Evolutionary conservation across 345 rosid genomes (phyloP).

Genomic region (Syzygium aromaticum): DNA sequence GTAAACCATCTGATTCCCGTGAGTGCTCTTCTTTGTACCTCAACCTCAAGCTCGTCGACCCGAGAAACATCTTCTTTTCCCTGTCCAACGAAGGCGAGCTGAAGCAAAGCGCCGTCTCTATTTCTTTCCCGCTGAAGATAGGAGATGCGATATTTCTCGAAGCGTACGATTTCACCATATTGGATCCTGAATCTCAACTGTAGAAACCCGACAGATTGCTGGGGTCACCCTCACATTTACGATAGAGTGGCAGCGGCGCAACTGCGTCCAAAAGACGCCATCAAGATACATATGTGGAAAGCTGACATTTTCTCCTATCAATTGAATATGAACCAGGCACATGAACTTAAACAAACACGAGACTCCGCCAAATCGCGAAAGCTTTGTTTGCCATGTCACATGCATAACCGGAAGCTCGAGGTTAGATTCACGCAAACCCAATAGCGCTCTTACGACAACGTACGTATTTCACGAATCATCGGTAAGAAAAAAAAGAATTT

Average conservation of each 20-base stretch:
- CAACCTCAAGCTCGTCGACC: slow-evolving; percentile 13
- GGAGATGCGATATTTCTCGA: background rate
- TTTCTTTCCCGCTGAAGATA: background rate
- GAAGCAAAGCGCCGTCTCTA: slow-evolving; percentile 1
- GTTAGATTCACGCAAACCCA: background rate
- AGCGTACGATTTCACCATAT: background rate
- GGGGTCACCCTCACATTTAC: background rate
- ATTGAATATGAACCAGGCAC: background rate
- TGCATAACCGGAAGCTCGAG: background rate
- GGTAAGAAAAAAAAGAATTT: too few species aligned
- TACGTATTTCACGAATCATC: background rate
- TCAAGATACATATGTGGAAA: background rate
- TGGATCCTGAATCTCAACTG: background rate
- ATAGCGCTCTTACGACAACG: background rate
- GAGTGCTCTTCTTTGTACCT: slow-evolving; percentile 12
- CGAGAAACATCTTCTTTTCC: slow-evolving; percentile 13
- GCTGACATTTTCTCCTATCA: background rate
- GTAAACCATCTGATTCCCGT: slow-evolving; percentile 5
- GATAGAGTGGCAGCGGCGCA: background rate
- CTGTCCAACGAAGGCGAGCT: slow-evolving; percentile 15
- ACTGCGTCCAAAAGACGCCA: background rate
- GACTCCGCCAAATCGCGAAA: background rate
- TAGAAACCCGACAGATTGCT: background rate
- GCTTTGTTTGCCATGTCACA: background rate
- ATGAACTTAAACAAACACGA: background rate